Percentiles rank a stretch among this genome's conserved stretches.
Evolutionary conservation across 495 filamentous ascomycete genomes (phyloP).

Genomic region (Lasiosphaeria miniovina): DNA sequence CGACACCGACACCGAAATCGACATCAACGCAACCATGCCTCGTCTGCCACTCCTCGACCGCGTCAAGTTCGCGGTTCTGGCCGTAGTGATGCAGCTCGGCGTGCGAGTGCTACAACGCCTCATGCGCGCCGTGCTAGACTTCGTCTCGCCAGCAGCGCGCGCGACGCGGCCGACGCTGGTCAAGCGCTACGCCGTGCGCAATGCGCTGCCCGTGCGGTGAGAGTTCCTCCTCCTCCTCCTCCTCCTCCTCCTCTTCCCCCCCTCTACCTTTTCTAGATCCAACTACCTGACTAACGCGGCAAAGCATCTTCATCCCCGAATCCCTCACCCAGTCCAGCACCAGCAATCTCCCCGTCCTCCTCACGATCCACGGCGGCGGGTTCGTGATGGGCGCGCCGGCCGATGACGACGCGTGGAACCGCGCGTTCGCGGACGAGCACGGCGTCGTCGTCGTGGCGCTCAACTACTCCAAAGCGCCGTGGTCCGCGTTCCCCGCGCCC

Average conservation of each 20-base stretch:
- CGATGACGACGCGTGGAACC: conserved; percentile 41
- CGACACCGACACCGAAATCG: too few species aligned
- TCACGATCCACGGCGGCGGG: conserved; percentile 42
- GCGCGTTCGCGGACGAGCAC: conserved; percentile 29
- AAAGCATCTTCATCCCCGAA: conserved; percentile 36
- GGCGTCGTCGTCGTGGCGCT: conserved; percentile 34
- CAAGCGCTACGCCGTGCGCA: conserved; percentile 21
- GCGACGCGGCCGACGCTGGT: neutral
- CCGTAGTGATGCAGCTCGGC: too few species aligned
- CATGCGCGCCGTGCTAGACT: too few species aligned
- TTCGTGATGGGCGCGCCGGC: conserved; percentile 33
- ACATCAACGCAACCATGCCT: too few species aligned
- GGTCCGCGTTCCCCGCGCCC: conserved; percentile 30
- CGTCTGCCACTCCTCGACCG: too few species aligned
- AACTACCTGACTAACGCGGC: neutral
- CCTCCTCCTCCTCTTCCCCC: neutral
- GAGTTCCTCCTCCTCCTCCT: neutral
- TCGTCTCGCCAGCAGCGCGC: too few species aligned
- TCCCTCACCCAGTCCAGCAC: conserved; percentile 22
- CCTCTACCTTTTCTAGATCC: neutral
- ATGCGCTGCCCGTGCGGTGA: conserved; percentile 19
- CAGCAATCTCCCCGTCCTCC: conserved; percentile 29
- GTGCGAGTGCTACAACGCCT: too few species aligned
- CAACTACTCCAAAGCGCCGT: conserved; percentile 39
- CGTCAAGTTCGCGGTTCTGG: too few species aligned